A percentile compares a stretch with the other conserved stretches of the same genome.
phyloP scores from a whole-genome alignment of 225 moss, liverwort and hornwort genomes.

The Anthoceros angustus region DNA sequence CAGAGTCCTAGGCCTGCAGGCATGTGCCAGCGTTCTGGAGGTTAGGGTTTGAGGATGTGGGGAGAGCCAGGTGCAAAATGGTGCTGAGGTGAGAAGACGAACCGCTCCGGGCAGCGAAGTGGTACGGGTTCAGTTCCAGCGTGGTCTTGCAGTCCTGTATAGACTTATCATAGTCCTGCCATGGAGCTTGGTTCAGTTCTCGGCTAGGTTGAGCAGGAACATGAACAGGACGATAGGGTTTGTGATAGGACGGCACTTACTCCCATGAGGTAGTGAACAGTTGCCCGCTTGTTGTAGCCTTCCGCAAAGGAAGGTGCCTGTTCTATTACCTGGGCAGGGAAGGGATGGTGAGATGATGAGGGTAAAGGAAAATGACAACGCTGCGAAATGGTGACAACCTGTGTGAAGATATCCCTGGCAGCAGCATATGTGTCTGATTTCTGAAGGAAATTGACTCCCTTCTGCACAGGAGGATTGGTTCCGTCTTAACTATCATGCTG shows the following conservation, averaged over 20 bases:
- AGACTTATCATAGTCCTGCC: constrained; percentile 38
- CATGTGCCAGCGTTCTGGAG: background rate
- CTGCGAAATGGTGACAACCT: constrained; percentile 13
- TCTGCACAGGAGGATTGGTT: constrained; percentile 8
- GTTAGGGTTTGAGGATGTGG: background rate
- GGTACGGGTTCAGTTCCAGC: constrained; percentile 40
- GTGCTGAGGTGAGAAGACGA: background rate
- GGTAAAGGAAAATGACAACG: background rate
- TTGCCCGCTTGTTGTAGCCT: constrained; percentile 50
- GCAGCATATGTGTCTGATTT: constrained; percentile 28
- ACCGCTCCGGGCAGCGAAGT: constrained; percentile 48
- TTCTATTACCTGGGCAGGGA: constrained; percentile 18
- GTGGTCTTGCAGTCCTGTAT: constrained; percentile 41
- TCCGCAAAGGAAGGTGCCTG: constrained; percentile 40
- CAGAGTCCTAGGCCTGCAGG: constrained; percentile 42
- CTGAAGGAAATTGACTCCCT: constrained; percentile 33
- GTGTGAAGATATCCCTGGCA: constrained; percentile 28
- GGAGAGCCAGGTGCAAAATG: background rate
- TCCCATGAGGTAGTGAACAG: constrained; percentile 41
- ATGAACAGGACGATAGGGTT: background rate
- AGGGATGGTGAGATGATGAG: background rate
- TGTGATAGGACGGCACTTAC: constrained; percentile 11
- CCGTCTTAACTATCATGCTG: background rate
- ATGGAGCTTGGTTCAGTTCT: background rate
- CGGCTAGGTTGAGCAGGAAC: background rate